Percentiles rank a stretch among this genome's conserved stretches.
These are phyloP conservation scores for Peronosclerospora sorghi DNA, from an alignment of 352 stramenopile genomes.

Conservation along the genomic window DNA sequence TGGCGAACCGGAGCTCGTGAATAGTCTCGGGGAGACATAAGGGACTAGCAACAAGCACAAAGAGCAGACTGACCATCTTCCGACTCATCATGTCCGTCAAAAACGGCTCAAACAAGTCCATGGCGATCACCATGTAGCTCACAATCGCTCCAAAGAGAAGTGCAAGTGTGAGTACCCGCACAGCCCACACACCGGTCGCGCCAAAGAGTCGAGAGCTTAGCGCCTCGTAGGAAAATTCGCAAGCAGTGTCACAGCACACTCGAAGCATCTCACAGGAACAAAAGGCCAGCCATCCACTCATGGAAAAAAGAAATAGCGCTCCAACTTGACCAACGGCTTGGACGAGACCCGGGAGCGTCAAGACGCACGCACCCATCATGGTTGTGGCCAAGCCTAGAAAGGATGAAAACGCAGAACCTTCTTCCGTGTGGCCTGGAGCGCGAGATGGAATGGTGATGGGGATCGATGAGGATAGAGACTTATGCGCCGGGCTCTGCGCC, in stretches of 20 bases:
- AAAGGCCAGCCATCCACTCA: conserved; percentile 53
- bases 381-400: conserved; percentile 72
- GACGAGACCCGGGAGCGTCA: conserved; percentile 57
- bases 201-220: conserved; percentile 68
- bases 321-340: conserved; percentile 46
- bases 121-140: conserved; percentile 78
- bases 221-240: conserved; percentile 70
- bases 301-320: conserved; percentile 37
- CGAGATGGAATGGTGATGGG: neutral
- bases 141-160: conserved; percentile 73
- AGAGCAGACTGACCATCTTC: conserved; percentile 47
- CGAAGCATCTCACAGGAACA: conserved; percentile 66
- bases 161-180: conserved; percentile 60
- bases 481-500: conserved; percentile 13
- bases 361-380: conserved; percentile 75
- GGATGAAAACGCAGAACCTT: conserved; percentile 55
- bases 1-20: conserved; percentile 71
- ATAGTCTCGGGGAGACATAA: conserved; percentile 78
- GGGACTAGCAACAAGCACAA: conserved; percentile 55
- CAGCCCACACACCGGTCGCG: conserved; percentile 50
- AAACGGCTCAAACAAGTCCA: conserved; percentile 79
- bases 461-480: conserved; percentile 2
- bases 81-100: conserved; percentile 42
- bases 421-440: conserved; percentile 25
- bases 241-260: conserved; percentile 45